A percentile compares a stretch with the other conserved stretches of the same genome.
Conservation (phyloP, 2,329 filamentous ascomycete genomes). For the Beauveria sp. region DNA sequence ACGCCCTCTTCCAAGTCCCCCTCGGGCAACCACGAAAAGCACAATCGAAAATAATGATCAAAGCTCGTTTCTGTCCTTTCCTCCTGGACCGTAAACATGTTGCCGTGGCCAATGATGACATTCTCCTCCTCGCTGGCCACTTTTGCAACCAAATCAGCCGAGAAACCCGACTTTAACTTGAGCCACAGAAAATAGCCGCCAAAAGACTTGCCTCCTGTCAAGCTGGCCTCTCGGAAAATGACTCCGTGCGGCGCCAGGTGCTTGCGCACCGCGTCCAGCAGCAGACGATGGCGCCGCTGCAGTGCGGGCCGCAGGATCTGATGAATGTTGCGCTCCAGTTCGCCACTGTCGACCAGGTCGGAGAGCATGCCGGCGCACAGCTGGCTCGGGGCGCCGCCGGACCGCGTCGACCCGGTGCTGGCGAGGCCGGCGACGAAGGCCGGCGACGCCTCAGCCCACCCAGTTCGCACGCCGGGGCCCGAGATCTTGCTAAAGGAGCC, state of each 20-base stretch:
- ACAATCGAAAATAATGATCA: conserved; percentile 53
- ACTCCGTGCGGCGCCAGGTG: conserved; percentile 59
- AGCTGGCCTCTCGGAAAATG: conserved; percentile 27
- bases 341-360: conserved; percentile 37
- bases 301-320: conserved; percentile 36
- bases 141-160: conserved; percentile 49
- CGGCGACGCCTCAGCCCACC: conserved; percentile 74
- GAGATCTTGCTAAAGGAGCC: conserved; percentile 85
- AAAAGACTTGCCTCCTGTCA: conserved; percentile 42
- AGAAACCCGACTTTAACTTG: conserved; percentile 43
- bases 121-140: conserved; percentile 55
- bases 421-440: conserved; percentile 44
- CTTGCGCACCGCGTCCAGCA: conserved; percentile 51
- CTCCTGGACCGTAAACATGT: conserved; percentile 59
- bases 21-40: conserved; percentile 67
- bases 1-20: conserved; percentile 60
- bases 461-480: conserved; percentile 72
- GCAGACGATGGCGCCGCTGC: conserved; percentile 36
- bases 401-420: conserved; percentile 45
- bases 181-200: conserved; percentile 89
- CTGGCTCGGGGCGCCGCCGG: conserved; percentile 51
- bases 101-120: conserved; percentile 60
- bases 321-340: conserved; percentile 37
- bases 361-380: conserved; percentile 45
- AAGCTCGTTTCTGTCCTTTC: conserved; percentile 50